A percentile compares a stretch with the other conserved stretches of the same genome.
These are phyloP conservation scores for Rhizopus arrhizus DNA, from an alignment of 371 early-diverging fungal genomes.

Conservation along the genomic window DNA sequence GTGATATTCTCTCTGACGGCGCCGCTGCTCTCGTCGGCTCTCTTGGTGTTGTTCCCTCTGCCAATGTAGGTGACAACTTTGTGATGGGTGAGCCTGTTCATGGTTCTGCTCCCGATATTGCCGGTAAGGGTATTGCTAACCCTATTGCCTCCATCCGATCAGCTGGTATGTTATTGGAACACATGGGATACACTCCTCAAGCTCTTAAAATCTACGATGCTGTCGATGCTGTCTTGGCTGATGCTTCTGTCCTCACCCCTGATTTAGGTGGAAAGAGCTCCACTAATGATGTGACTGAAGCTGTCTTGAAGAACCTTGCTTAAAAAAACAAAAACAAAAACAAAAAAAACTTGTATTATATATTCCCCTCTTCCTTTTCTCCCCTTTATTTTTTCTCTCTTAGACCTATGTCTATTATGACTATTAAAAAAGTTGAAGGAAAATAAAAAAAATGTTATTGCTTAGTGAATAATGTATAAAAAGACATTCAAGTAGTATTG, in stretches of 20 bases:
- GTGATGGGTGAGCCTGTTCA: conserved; percentile 96
- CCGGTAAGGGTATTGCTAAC: conserved; percentile 92
- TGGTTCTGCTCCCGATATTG: conserved; percentile 96
- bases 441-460: no score
- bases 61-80: conserved; percentile 91
- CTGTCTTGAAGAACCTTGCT: conserved; percentile 69
- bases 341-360: neutral
- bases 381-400: neutral
- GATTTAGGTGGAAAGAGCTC: conserved; percentile 91
- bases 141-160: conserved; percentile 93
- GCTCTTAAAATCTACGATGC: conserved; percentile 82
- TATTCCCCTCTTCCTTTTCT: neutral
- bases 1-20: conserved; percentile 94
- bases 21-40: conserved; percentile 95
- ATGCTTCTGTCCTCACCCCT: conserved; percentile 73
- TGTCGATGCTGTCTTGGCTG: conserved; percentile 79
- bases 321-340: conserved; percentile 15
- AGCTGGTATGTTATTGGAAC: conserved; percentile 86
- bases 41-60: conserved; percentile 91
- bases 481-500: no score
- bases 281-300: conserved; percentile 82
- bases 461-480: no score
- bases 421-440: no score
- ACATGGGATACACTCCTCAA: conserved; percentile 73
- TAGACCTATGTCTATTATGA: neutral